Evolutionary conservation across 2,329 filamentous ascomycete species (phyloP), one percentile per base, ranked within the genome.

Genomic region (Rugonectria rugulosa): DNA sequence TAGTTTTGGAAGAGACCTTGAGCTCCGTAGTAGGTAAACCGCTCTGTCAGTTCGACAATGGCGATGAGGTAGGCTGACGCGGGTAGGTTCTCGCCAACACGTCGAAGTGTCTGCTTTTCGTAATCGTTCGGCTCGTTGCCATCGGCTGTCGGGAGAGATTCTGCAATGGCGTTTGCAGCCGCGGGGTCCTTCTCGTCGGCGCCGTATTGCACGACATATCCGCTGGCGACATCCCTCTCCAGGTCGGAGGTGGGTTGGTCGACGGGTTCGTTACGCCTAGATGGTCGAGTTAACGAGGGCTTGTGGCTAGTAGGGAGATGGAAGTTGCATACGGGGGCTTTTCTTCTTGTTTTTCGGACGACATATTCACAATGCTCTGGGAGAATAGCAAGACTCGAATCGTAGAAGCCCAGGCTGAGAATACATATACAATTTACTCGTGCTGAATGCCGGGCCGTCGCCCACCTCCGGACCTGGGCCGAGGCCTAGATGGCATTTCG

Each of bases 1-100:
- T 84, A 85, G 68, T 85, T 85, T 61, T 84, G 81, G 69, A 84
- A 83, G 31, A 82, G 68, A 52, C 81, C 81, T 43, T 77, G 77
- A 53, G 80, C 59, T 42, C 55, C 44, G 20, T 40, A 84, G 74
- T 81, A 85, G 53, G 82, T 80, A 73, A 86, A 86, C 49, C 84
- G 81, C 68, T 86, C 83, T 2, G 71, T 75, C 34, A 85, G 70
- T 64, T 85, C 83, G 40, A 86, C 81, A 14, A 82, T 61, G 24
- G 82, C 82, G 26, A 86, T 81, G 47, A 85, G 73, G 73, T 80
- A 85, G 47, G 82, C 82, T 1, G 81, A 82, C 27, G 78, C 59
- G 11, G 83, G 83, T 43, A 85, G 72, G 57, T 78, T 80, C 70
- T 85, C 82, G 32, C 80, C 80, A 26, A 85, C 63, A 60, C 82